Evolutionary conservation across 73 alveolate species (phyloP).

Genomic region (Paramecium caudatum): DNA sequence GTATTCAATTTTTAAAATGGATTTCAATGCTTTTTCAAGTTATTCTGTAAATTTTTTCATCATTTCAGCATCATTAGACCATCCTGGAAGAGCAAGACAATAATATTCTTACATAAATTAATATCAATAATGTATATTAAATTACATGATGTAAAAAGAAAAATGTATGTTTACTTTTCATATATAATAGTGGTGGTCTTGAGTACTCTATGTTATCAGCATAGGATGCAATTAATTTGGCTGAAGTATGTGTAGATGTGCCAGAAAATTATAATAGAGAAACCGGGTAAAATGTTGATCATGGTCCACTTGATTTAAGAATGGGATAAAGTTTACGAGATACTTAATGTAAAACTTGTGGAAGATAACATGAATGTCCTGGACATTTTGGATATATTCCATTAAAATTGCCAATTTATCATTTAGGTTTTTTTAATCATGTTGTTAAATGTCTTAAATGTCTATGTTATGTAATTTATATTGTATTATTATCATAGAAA

Average conservation of each 20-base stretch:
- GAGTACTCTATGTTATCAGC: slow-evolving; percentile 20
- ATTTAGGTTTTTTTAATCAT: slow-evolving; percentile 71
- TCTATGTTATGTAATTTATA: background rate
- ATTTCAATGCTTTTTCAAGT: background rate
- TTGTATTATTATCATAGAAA: background rate
- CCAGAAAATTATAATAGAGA: background rate
- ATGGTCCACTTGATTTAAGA: slow-evolving; percentile 75
- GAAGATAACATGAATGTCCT: slow-evolving; percentile 61
- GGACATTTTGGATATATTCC: slow-evolving; percentile 75
- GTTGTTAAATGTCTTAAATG: slow-evolving; percentile 39
- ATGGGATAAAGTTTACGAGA: slow-evolving; percentile 63
- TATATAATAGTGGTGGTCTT: background rate
- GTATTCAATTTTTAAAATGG: background rate
- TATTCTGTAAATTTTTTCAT: background rate
- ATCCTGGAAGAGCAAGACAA: slow-evolving; percentile 47
- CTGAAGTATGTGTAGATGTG: slow-evolving; percentile 5
- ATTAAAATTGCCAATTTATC: slow-evolving; percentile 70
- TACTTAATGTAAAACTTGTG: background rate
- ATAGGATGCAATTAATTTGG: slow-evolving; percentile 35
- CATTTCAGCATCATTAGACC: slow-evolving; percentile 41
- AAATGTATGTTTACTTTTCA: background rate
- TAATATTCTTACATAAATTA: slow-evolving; percentile 19
- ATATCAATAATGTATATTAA: background rate
- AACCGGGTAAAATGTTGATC: background rate
- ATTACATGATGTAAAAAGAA: background rate